These are phyloP conservation scores for Pseudonitzschia pungens DNA, from an alignment of 108 stramenopile species.

Conservation along the genomic window DNA sequence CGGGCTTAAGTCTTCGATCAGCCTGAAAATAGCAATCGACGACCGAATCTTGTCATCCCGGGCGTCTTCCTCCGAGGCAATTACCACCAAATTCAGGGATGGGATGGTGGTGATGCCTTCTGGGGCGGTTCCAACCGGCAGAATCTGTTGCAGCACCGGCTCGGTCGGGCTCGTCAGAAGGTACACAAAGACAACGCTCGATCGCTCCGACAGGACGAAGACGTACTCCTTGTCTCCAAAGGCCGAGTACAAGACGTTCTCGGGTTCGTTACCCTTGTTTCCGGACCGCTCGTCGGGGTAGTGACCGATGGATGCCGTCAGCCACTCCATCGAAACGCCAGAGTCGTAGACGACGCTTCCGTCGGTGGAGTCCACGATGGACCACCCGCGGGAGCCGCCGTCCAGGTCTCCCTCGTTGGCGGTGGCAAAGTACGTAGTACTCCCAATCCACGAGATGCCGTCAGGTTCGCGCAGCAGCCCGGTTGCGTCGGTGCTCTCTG, in stretches of 20 bases:
- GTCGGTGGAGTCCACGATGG: slow-evolving; percentile 47
- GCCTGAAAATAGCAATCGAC: slow-evolving; percentile 41
- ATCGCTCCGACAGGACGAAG: slow-evolving; percentile 65
- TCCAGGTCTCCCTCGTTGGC: slow-evolving; percentile 75
- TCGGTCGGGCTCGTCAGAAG: neutral
- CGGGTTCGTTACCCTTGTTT: slow-evolving; percentile 72
- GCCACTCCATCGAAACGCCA: slow-evolving; percentile 44
- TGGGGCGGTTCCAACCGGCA: slow-evolving; percentile 55
- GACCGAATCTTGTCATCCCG: slow-evolving; percentile 52
- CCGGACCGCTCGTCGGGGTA: slow-evolving; percentile 72
- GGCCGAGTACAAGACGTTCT: slow-evolving; percentile 45
- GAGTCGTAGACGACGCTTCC: slow-evolving; percentile 52
- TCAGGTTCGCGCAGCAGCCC: slow-evolving; percentile 61
- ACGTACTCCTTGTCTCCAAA: slow-evolving; percentile 31
- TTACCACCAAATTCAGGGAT: slow-evolving; percentile 38
- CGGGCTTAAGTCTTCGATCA: slow-evolving; percentile 17
- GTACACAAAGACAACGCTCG: slow-evolving; percentile 55
- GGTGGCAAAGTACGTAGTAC: slow-evolving; percentile 56
- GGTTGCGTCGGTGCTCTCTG: neutral
- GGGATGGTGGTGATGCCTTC: slow-evolving; percentile 52
- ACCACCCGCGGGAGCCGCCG: slow-evolving; percentile 66
- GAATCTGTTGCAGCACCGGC: slow-evolving; percentile 50
- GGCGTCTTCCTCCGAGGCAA: slow-evolving; percentile 58
- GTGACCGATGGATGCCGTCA: slow-evolving; percentile 50
- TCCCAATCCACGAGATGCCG: slow-evolving; percentile 61